Percentiles rank a stretch among this genome's conserved stretches.
These are phyloP conservation scores for Hymenoscyphus fructigenus DNA, from an alignment of 2,329 filamentous ascomycete genomes.

Conservation along the genomic window DNA sequence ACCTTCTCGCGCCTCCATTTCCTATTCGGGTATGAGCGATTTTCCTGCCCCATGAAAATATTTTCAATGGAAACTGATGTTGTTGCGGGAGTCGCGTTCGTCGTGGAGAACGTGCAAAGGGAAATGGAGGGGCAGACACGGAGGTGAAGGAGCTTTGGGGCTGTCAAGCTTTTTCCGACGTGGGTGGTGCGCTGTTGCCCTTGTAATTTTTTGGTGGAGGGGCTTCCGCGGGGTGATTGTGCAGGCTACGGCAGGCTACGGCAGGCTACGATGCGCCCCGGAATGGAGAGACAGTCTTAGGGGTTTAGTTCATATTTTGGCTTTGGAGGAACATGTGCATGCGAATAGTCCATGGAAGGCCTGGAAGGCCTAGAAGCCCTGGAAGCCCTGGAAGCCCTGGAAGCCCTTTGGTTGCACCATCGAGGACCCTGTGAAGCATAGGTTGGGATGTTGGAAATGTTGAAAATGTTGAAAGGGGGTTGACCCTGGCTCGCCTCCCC, in stretches of 20 bases:
- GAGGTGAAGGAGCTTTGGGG: background rate
- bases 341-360: background rate
- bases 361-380: background rate
- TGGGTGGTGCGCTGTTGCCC: background rate
- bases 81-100: constrained; percentile 5
- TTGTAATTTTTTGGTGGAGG: background rate
- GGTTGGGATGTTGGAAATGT: too few relatives aligned
- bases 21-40: constrained; percentile 9
- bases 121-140: background rate
- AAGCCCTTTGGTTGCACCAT: background rate
- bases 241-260: too few relatives aligned
- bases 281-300: background rate
- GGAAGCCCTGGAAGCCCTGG: background rate
- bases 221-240: constrained; percentile 13
- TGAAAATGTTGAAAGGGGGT: too few relatives aligned
- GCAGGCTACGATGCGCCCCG: background rate
- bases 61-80: constrained; percentile 14
- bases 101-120: background rate
- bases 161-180: constrained; percentile 10
- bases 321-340: background rate
- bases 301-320: background rate
- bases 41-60: constrained; percentile 12
- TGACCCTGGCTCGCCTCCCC: background rate
- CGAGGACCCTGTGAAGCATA: background rate
- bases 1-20: background rate